These are phyloP conservation scores for Parastagonospora nodorum DNA, from an alignment of 2,329 filamentous ascomycete species.

Conservation along the genomic window DNA sequence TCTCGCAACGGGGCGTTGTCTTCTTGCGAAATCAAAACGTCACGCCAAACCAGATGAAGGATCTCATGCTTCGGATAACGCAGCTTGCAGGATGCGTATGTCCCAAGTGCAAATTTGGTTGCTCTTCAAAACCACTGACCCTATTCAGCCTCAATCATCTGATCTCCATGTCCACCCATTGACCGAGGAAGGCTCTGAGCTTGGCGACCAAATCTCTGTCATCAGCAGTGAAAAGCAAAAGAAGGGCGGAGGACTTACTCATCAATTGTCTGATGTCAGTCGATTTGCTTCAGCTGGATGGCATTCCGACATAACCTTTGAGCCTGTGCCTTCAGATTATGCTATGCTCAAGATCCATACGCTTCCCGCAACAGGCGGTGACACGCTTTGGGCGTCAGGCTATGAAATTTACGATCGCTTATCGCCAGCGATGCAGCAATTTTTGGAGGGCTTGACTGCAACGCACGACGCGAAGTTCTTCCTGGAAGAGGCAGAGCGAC, in stretches of 20 bases:
- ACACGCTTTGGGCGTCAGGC: slow-evolving; percentile 46
- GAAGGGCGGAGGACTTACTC: slow-evolving; percentile 34
- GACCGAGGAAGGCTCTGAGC: slow-evolving; percentile 54
- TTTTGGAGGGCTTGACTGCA: slow-evolving; percentile 55
- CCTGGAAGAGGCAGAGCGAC: slow-evolving; percentile 29
- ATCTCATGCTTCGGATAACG: slow-evolving; percentile 65
- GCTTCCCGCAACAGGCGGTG: slow-evolving; percentile 40
- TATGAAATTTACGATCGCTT: slow-evolving; percentile 58
- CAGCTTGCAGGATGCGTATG: slow-evolving; percentile 60
- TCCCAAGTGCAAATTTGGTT: slow-evolving; percentile 26
- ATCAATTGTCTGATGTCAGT: slow-evolving; percentile 51
- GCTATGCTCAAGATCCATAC: slow-evolving; percentile 43
- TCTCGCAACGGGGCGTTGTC: slow-evolving; percentile 71
- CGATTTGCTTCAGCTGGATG: slow-evolving; percentile 54
- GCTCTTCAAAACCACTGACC: slow-evolving; percentile 4
- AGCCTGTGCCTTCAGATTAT: slow-evolving; percentile 49
- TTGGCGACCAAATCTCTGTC: slow-evolving; percentile 47
- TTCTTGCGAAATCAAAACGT: slow-evolving; percentile 68
- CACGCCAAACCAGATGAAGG: slow-evolving; percentile 66
- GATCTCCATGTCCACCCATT: slow-evolving; percentile 35
- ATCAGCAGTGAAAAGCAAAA: slow-evolving; percentile 45
- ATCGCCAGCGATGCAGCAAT: slow-evolving; percentile 53
- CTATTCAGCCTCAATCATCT: slow-evolving; percentile 29
- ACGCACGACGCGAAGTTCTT: slow-evolving; percentile 48
- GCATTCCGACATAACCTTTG: slow-evolving; percentile 56